Evolutionary conservation across 148 eudicot genomes (phyloP).

Genomic region (Diospyros lotus): DNA sequence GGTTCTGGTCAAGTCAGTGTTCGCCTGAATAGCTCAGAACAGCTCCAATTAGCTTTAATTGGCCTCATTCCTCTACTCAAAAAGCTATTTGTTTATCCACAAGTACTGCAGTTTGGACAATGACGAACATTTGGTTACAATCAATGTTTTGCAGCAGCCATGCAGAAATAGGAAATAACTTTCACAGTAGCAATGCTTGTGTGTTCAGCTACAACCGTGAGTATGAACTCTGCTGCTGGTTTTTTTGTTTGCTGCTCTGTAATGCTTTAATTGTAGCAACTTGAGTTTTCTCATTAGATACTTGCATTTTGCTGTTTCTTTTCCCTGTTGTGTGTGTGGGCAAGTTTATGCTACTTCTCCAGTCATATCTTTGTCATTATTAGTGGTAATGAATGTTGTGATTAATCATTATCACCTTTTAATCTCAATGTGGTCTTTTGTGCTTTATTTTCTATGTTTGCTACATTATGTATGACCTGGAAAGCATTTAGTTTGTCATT

Average conservation of each 20-base stretch:
- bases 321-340: slow-evolving; percentile 9
- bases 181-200: slow-evolving; percentile 10
- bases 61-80: slow-evolving; percentile 67
- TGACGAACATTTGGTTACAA: slow-evolving; percentile 19
- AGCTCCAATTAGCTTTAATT: slow-evolving; percentile 72
- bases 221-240: slow-evolving; percentile 18
- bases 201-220: slow-evolving; percentile 19
- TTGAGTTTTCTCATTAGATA: slow-evolving; percentile 28
- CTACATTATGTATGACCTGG: background rate
- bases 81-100: slow-evolving; percentile 52
- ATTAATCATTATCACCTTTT: background rate
- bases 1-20: slow-evolving; percentile 77
- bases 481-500: background rate
- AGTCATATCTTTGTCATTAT: background rate
- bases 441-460: background rate
- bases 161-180: slow-evolving; percentile 14
- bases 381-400: background rate
- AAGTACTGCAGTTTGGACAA: slow-evolving; percentile 45
- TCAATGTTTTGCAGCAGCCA: slow-evolving; percentile 8
- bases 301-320: slow-evolving; percentile 9
- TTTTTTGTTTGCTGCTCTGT: slow-evolving; percentile 1
- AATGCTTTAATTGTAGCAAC: slow-evolving; percentile 14
- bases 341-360: slow-evolving; percentile 14
- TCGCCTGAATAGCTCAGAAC: slow-evolving; percentile 88
- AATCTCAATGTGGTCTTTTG: background rate